A percentile compares a stretch with the other conserved stretches of the same genome.
Evolutionary conservation across 352 stramenopile species (phyloP).

Genomic region (Globisporangium splendens): DNA sequence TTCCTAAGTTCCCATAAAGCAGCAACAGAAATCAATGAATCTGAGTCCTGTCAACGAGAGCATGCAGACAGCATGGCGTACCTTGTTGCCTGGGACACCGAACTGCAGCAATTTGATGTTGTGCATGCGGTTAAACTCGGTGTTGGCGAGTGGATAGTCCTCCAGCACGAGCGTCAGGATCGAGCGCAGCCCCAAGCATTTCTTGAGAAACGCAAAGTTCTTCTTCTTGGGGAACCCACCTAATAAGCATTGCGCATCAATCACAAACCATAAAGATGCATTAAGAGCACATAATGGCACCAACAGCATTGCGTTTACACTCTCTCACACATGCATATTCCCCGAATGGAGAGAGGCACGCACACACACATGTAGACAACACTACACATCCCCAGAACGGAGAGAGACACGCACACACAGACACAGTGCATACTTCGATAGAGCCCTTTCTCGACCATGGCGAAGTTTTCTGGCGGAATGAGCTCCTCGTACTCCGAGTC

Average conservation of each 20-base stretch:
- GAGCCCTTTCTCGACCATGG: constrained; percentile 84
- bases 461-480: constrained; percentile 87
- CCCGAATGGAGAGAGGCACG: background rate
- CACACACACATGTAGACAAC: too few species aligned
- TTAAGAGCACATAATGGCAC: background rate
- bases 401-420: background rate
- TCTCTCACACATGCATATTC: too few species aligned
- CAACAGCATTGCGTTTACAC: background rate
- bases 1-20: constrained; percentile 29
- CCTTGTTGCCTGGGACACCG: constrained; percentile 83
- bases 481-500: constrained; percentile 79
- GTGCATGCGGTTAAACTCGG: constrained; percentile 77
- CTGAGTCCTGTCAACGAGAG: background rate
- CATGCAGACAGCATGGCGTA: constrained; percentile 6
- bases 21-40: constrained; percentile 1
- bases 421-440: constrained; percentile 65
- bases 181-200: constrained; percentile 68
- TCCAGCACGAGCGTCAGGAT: constrained; percentile 86
- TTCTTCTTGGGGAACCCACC: constrained; percentile 88
- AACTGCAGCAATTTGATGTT: constrained; percentile 81
- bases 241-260: constrained; percentile 7
- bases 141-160: constrained; percentile 83
- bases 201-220: constrained; percentile 83
- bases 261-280: background rate
- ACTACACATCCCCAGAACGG: too few species aligned